Percentiles rank a stretch among this genome's conserved stretches.
phyloP scores from a whole-genome alignment of 768 basidiomycete species.

The Naganishia vaughanmartiniae region DNA sequence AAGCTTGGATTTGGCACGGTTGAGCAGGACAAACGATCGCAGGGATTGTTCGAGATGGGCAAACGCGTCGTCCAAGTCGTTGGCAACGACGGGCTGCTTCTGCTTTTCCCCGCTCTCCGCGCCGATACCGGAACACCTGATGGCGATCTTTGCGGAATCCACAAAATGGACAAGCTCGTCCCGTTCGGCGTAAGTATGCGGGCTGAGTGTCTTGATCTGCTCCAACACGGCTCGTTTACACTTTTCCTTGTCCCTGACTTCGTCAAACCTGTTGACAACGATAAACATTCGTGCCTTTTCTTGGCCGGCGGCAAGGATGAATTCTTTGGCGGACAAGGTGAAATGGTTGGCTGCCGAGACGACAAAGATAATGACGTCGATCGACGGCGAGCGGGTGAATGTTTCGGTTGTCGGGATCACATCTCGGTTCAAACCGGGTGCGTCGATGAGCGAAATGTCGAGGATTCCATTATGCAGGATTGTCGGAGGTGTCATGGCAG shows the following conservation, averaged over 20 bases:
- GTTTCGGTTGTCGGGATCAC: conserved; percentile 89
- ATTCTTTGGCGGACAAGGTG: conserved; percentile 90
- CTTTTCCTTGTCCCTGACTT: conserved; percentile 90
- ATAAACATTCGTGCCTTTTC: conserved; percentile 98
- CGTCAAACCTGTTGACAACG: conserved; percentile 96
- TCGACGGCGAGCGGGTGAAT: conserved; percentile 94
- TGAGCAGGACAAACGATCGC: conserved; percentile 90
- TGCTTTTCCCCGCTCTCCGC: conserved; percentile 26
- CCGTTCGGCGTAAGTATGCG: conserved; percentile 85
- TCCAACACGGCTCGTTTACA: conserved; percentile 84
- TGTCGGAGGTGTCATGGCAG: conserved; percentile 67
- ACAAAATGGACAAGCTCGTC: conserved; percentile 97
- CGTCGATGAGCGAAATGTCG: conserved; percentile 96
- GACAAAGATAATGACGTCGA: conserved; percentile 97
- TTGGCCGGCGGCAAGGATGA: conserved; percentile 84
- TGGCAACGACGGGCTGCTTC: conserved; percentile 14
- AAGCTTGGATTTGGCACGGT: conserved; percentile 93
- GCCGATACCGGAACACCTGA: conserved; percentile 36
- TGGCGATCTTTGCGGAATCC: conserved; percentile 67
- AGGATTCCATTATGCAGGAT: conserved; percentile 92
- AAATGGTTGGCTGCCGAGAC: conserved; percentile 98
- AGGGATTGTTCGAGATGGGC: conserved; percentile 83
- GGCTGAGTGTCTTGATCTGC: conserved; percentile 88
- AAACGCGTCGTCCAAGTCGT: conserved; percentile 59
- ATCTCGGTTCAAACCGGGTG: conserved; percentile 94